Base-by-base conservation (phyloP, 306 rosid species). In the Lathyrus tuberosus region DNA sequence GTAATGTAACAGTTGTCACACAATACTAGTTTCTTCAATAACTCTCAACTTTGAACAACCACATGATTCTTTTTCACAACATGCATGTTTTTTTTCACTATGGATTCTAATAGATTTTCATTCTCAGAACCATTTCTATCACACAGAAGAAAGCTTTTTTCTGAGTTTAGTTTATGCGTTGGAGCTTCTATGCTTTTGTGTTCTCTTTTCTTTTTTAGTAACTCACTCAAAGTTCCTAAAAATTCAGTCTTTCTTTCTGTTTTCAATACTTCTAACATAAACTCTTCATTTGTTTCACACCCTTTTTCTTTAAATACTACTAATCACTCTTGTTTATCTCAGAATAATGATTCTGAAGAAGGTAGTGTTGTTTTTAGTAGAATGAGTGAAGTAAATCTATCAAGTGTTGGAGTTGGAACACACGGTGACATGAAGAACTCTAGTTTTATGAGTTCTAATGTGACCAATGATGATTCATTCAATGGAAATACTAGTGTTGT, bases 141-240 rank as follows among this genome's bases (percentile, higher is more conserved):
- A 10, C 82, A 79, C 1, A 81, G 80, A 75, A 87, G 95, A 44
- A 89, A 83, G 66, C 74, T 91, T 4, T 74, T 84, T 79, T 88
- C 95, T 71, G 84, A 92, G 33, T 84, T 87, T 52, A 77, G 85
- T 75, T 84, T 91, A 47, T 86, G 92, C 52, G 22, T 86, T 69
- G 88, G 69, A 52, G 71, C 74, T 74, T 87, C 88, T 71, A 53
- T 94, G 43, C 10, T 82, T 79, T 13, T 89, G 33, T 37, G 84
- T 26, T 64, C 68, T 20, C 22, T 86, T 14, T 72, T 85, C 15
- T 80, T 78, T 7, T 80, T 90, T 9, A 61, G 70, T 41, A 63
- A 40, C 17, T 83, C 87, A 16, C 58, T 75, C 13, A 63, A 28
- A 20, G 78, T 43, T 70, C 82, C 89, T 17, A 58, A 75, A 28